A percentile compares a stretch with the other conserved stretches of the same genome.
Evolutionary conservation across 2,329 filamentous ascomycete species (phyloP).

Genomic region (Fusarium globosum): DNA sequence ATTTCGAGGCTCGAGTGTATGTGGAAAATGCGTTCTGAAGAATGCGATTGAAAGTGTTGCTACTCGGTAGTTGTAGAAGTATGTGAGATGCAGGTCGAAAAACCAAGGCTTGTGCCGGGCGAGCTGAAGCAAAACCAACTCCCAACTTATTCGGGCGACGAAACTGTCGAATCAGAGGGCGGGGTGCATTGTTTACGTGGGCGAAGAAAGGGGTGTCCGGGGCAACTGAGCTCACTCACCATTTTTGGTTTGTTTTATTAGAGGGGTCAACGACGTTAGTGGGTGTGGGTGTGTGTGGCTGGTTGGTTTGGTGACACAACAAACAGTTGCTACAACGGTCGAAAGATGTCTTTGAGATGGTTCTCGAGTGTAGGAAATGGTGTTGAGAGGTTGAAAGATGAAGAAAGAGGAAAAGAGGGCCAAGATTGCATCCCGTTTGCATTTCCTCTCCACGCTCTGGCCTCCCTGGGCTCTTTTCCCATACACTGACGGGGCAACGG

Average conservation of each 20-base stretch:
- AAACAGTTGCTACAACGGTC: conserved; percentile 4
- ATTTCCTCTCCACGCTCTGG: conserved; percentile 42
- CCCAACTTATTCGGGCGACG: conserved; percentile 31
- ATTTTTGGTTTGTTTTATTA: conserved; percentile 46
- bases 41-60: conserved; percentile 29
- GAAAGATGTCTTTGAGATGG: conserved; percentile 17
- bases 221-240: conserved; percentile 54
- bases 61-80: conserved; percentile 21
- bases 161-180: conserved; percentile 51
- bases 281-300: conserved; percentile 20
- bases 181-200: conserved; percentile 51
- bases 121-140: conserved; percentile 42
- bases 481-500: conserved; percentile 49
- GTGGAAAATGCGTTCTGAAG: conserved; percentile 17
- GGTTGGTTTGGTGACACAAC: conserved; percentile 27
- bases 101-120: conserved; percentile 24
- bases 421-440: conserved; percentile 36
- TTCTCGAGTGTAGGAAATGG: conserved; percentile 15
- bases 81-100: conserved; percentile 19
- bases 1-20: not conserved
- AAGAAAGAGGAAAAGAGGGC: conserved; percentile 39
- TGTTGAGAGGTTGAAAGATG: conserved; percentile 43
- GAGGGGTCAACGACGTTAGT: conserved; percentile 12
- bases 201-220: conserved; percentile 44
- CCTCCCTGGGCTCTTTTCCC: conserved; percentile 40